A percentile compares a stretch with the other conserved stretches of the same genome.
Evolutionary conservation across 139 green algal genomes (phyloP).

Genomic region (Chlamydomonas incerta): DNA sequence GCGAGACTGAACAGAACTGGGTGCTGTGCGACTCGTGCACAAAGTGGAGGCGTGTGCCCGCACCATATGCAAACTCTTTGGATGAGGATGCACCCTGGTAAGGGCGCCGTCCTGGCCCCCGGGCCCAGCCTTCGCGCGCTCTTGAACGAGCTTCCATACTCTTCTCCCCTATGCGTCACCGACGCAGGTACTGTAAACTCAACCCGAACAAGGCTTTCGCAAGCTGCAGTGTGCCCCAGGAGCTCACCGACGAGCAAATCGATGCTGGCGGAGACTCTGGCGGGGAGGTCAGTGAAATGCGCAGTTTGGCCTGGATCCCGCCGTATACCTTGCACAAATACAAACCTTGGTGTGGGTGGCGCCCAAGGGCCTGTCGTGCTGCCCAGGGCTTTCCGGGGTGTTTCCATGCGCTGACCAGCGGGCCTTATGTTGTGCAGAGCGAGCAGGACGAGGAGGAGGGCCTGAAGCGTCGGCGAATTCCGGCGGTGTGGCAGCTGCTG

Average conservation of each 20-base stretch:
- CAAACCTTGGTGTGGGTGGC: neutral
- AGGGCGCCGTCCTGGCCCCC: neutral
- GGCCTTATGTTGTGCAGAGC: neutral
- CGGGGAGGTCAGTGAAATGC: slow-evolving; percentile 3
- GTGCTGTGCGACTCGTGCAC: slow-evolving; percentile 87
- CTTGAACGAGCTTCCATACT: neutral
- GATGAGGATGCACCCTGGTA: slow-evolving; percentile 78
- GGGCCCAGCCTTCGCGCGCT: neutral
- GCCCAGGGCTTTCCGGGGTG: neutral
- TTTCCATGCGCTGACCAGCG: neutral
- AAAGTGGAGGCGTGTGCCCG: slow-evolving; percentile 85
- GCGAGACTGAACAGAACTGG: slow-evolving; percentile 62
- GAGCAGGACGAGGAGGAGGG: slow-evolving; percentile 47
- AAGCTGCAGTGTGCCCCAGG: slow-evolving; percentile 82
- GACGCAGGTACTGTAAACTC: slow-evolving; percentile 81
- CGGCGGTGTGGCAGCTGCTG: slow-evolving; percentile 88
- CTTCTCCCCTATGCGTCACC: neutral
- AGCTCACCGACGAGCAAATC: slow-evolving; percentile 90
- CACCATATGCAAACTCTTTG: slow-evolving; percentile 58
- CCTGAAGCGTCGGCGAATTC: slow-evolving; percentile 55
- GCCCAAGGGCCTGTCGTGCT: neutral
- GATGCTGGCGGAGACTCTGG: slow-evolving; percentile 59
- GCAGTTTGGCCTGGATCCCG: neutral
- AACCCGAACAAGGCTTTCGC: slow-evolving; percentile 81
- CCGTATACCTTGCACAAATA: neutral